Base-by-base conservation (phyloP, 208 protist species). In the Trichomonas tenax region DNA sequence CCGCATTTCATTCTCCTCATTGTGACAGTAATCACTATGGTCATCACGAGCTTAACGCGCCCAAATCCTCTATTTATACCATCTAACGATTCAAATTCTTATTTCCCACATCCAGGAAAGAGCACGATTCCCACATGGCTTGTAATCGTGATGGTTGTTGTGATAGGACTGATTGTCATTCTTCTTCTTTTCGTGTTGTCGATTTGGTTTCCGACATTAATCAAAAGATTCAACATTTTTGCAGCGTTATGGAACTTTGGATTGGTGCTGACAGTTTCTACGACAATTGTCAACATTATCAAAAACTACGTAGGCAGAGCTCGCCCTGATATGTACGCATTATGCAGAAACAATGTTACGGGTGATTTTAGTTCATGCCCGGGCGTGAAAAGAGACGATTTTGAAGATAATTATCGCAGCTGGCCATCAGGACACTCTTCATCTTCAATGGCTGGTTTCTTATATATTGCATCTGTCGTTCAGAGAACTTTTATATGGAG, bases 391-490 rank as follows among this genome's bases (percentile, higher is more conserved):
- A 8, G 49, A 21, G 15, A 58, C 8, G 49, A 21, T 21, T 58
- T 58, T 58, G 63, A 82, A 34, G 63, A 82, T 82, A 17, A 82
- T 8, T 90, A 44, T 48, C 1, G 10, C 11, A 34, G 14, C 23
- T 90, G 82, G 82, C 82, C 82, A n/a, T 90, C 82, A 48, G 82
- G 82, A 11, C 82, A 90, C n/a, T 90, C 82, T 38, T 45, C 82
- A n/a, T 34, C 10, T 90, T 3, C 82, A 21, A 45, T 90, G 34
- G 45, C 82, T n/a, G 82, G 40, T 48, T 45, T 17, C 9, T 10
- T 48, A 3, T 90, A 48, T 48, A 21, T 90, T 48, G 36, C 40
- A 1, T 23, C 21, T n/a, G 45, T 90, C 10, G 15, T 90, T 48
- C 82, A 90, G 23, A 17, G 41, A 3, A 41, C 48, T n/a, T 11